Evolutionary conservation across 306 rosid genomes (phyloP).

Genomic region (Fragaria nilgerrensis): DNA sequence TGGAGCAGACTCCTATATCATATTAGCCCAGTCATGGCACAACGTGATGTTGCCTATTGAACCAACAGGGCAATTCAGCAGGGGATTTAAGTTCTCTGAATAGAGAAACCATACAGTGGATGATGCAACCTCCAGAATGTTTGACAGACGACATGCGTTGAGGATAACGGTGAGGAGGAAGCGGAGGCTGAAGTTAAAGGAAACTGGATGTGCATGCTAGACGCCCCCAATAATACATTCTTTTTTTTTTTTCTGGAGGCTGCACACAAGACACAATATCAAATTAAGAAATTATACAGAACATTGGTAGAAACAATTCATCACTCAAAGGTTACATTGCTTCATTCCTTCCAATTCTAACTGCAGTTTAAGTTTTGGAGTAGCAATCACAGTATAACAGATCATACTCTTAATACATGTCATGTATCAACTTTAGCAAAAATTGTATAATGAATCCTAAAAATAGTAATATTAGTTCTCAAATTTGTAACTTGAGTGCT

Average conservation of each 20-base stretch:
- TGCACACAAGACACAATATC: neutral
- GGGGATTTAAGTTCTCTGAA: neutral
- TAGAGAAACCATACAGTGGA: neutral
- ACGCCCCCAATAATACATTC: neutral
- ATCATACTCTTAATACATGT: neutral
- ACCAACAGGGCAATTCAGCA: neutral
- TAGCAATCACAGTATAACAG: neutral
- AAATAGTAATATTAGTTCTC: no score
- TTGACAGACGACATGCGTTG: neutral
- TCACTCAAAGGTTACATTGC: neutral
- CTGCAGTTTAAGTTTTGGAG: neutral
- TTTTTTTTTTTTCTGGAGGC: no score
- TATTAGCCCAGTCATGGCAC: neutral
- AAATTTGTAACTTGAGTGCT: no score
- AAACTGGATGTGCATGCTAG: neutral
- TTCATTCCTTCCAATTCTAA: neutral
- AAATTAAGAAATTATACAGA: neutral
- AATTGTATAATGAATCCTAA: no score
- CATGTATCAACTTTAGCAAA: no score
- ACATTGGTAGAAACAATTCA: neutral
- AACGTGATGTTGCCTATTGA: neutral
- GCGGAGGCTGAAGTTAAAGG: neutral
- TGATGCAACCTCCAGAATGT: no score
- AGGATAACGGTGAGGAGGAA: neutral
- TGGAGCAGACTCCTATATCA: neutral